Conservation (phyloP, 2,329 filamentous ascomycete genomes). For the Epichloe brachyelytri region DNA sequence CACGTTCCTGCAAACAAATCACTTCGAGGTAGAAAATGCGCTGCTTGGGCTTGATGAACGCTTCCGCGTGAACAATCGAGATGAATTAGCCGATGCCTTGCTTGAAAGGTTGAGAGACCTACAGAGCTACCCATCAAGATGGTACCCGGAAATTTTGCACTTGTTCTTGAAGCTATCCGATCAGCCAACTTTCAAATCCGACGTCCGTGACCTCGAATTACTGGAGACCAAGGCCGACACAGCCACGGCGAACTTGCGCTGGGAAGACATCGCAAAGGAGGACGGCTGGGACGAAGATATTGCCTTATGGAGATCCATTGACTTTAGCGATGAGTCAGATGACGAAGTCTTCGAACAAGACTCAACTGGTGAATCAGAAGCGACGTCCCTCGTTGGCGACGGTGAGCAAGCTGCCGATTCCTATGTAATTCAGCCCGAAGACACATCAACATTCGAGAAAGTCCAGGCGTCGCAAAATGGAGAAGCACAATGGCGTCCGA, state of each 20-base stretch:
- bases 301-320: constrained; percentile 57
- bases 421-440: constrained; percentile 23
- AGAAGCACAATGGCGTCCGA: constrained; percentile 20
- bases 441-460: constrained; percentile 18
- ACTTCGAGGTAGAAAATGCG: constrained; percentile 55
- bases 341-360: constrained; percentile 25
- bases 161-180: constrained; percentile 73
- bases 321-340: constrained; percentile 57
- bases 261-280: constrained; percentile 66
- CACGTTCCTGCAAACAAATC: constrained; percentile 54
- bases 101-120: constrained; percentile 46
- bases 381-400: constrained; percentile 18
- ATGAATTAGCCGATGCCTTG: constrained; percentile 65
- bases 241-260: constrained; percentile 44
- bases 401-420: constrained; percentile 17
- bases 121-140: constrained; percentile 39
- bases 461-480: constrained; percentile 24
- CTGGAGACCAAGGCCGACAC: constrained; percentile 30
- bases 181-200: constrained; percentile 58
- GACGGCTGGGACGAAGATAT: constrained; percentile 59
- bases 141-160: constrained; percentile 67
- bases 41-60: constrained; percentile 72
- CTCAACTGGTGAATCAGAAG: constrained; percentile 26
- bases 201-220: constrained; percentile 47
- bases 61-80: constrained; percentile 66